Evolutionary conservation across 371 early-diverging fungal species (phyloP), one percentile per base, ranked within the genome.

Genomic region (Mucor saturninus): DNA sequence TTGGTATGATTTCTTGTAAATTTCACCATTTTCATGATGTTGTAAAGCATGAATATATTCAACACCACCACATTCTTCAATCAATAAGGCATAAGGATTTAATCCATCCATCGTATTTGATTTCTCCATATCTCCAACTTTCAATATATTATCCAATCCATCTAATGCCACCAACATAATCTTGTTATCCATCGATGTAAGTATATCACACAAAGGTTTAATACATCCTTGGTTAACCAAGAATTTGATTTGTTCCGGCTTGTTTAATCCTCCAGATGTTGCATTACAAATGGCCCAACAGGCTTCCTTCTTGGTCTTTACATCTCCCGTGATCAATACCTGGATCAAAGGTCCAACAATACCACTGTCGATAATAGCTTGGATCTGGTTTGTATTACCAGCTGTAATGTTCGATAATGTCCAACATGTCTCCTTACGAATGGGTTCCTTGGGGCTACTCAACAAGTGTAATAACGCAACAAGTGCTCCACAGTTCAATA

Each of bases 341-440:
- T 92, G 83, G 61, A 98, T 87, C 49, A 99, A 86, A 8, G 95
- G 90, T 7, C 93, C 94, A 61, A 99, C 88, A 46, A 99, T 80
- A 69, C 92, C 94, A 60, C 92, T 91, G 54, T 99, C 95, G 60
- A 99, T 94, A 32, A 99, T 91, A 9, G 87, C 89, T 77, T 96
- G 91, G 69, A 99, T 96, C 77, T 99, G 99, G 8, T 75, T 77
- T 11, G 90, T 83, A 63, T 93, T 97, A 43, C 99, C 99, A 8
- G 99, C 99, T 35, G 99, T 97, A 74, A 99, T 95, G 83, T 99
- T 99, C 28, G 98, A 98, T 56, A 99, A 89, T 10, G 98, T 97
- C 99, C 99, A 99, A 86, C 99, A 99, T 29, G 99, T 96, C 80
- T 99, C 99, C 84, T 99, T 99, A 68, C 95, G 89, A 56, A 99